These are phyloP conservation scores for Adansonia gregorii DNA, from an alignment of 441 rosid species.

Conservation along the genomic window DNA sequence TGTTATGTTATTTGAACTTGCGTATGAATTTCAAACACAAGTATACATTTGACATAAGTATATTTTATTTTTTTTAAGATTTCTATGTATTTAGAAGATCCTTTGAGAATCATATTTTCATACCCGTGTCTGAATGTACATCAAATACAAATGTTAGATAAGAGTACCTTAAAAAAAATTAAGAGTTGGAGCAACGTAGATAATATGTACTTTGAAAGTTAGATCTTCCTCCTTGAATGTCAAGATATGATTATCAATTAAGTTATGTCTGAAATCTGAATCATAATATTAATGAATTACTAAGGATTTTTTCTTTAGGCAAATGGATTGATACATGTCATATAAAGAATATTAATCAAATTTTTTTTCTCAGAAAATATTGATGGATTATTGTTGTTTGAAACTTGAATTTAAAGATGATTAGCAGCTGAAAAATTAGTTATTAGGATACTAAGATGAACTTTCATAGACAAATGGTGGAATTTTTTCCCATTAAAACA, in stretches of 20 bases:
- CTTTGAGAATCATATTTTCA: too few relatives aligned
- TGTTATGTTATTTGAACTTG: too few relatives aligned
- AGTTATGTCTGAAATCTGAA: not conserved
- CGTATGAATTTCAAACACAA: too few relatives aligned
- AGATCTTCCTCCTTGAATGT: not conserved
- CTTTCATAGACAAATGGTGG: conserved; percentile 33
- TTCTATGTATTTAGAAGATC: not conserved
- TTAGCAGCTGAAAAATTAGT: conserved; percentile 15
- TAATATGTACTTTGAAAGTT: not conserved
- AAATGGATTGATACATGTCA: not conserved
- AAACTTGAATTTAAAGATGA: conserved; percentile 4
- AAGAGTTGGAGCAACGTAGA: too few relatives aligned
- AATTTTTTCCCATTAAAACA: conserved; percentile 36
- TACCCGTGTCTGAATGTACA: not conserved
- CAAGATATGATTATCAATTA: not conserved
- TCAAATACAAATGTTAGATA: not conserved
- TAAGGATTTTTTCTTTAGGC: not conserved
- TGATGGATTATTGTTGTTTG: not conserved
- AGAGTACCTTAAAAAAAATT: not conserved
- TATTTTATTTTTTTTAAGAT: too few relatives aligned
- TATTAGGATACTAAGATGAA: not conserved
- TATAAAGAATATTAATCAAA: conserved; percentile 1
- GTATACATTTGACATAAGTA: too few relatives aligned
- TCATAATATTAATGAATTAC: too few relatives aligned
- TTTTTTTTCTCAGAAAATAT: not conserved